Percentiles rank a stretch among this genome's conserved stretches.
Conservation (phyloP, 441 rosid genomes). For the Dalechampia spathulata region DNA sequence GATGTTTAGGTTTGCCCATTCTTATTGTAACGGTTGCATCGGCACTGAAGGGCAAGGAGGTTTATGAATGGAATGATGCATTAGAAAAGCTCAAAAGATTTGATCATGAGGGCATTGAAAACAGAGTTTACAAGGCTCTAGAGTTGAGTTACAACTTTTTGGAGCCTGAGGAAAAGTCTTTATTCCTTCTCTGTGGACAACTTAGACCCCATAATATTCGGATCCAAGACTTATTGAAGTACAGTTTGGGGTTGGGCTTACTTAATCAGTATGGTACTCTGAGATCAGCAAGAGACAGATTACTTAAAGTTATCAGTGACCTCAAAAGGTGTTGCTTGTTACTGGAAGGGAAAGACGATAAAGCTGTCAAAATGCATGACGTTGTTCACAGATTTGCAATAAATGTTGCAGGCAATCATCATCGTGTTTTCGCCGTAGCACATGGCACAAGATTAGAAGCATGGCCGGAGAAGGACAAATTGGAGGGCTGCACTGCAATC, state of each 20-base stretch:
- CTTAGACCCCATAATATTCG: not conserved
- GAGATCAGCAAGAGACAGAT: not conserved
- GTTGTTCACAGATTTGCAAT: not conserved
- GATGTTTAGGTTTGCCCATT: not conserved
- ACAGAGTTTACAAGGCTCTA: not conserved
- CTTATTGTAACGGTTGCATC: not conserved
- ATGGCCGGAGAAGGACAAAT: not conserved
- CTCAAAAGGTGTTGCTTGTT: not conserved
- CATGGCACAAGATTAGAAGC: not conserved
- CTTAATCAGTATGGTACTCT: not conserved
- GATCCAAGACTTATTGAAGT: not conserved
- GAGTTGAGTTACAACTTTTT: constrained; percentile 10
- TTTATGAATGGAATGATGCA: not conserved
- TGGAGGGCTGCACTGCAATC: not conserved
- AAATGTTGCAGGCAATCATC: not conserved
- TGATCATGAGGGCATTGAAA: not conserved
- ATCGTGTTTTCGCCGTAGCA: not conserved
- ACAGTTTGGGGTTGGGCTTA: constrained; percentile 6
- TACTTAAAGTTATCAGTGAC: not conserved
- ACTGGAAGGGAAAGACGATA: not conserved
- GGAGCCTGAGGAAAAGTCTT: not conserved
- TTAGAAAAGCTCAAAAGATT: not conserved
- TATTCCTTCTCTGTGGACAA: constrained; percentile 13
- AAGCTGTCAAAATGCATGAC: not conserved
- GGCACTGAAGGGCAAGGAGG: not conserved